Conservation (phyloP, 176 grass and related monocot species). For the Oryza australiensis region DNA sequence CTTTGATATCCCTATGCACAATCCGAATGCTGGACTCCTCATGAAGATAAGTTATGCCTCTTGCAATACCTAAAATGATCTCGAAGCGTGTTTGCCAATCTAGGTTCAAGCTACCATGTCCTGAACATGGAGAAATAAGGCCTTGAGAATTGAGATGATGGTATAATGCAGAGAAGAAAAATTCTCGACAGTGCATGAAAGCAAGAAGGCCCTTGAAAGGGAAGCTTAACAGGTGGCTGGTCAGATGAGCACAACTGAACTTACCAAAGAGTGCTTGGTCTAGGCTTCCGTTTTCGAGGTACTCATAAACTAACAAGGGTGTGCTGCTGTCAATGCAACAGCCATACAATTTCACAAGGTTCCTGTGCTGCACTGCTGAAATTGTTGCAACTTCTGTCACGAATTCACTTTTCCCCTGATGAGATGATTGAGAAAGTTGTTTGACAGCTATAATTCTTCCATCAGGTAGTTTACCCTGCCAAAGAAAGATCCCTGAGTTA, state of each 20-base stretch:
- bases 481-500: no score
- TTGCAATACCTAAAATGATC: conserved; percentile 58
- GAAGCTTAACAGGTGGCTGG: background rate
- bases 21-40: conserved; percentile 66
- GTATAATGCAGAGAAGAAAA: no score
- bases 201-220: background rate
- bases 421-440: conserved; percentile 47
- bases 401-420: conserved; percentile 55
- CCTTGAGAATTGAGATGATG: no score
- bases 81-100: conserved; percentile 59
- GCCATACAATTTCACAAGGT: conserved; percentile 50
- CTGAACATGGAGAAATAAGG: conserved; percentile 20
- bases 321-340: conserved; percentile 57
- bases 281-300: conserved; percentile 65
- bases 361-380: conserved; percentile 41
- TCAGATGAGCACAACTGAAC: no score
- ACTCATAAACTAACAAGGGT: conserved; percentile 65
- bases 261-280: conserved; percentile 68
- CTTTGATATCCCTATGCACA: conserved; percentile 33
- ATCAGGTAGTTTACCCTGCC: conserved; percentile 47
- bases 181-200: background rate
- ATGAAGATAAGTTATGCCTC: conserved; percentile 63
- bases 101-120: conserved; percentile 32
- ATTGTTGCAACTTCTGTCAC: conserved; percentile 50
- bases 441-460: conserved; percentile 58